Evolutionary conservation across 1,284 basidiomycete species (phyloP).

Genomic region (Apiotrichum sp.): DNA sequence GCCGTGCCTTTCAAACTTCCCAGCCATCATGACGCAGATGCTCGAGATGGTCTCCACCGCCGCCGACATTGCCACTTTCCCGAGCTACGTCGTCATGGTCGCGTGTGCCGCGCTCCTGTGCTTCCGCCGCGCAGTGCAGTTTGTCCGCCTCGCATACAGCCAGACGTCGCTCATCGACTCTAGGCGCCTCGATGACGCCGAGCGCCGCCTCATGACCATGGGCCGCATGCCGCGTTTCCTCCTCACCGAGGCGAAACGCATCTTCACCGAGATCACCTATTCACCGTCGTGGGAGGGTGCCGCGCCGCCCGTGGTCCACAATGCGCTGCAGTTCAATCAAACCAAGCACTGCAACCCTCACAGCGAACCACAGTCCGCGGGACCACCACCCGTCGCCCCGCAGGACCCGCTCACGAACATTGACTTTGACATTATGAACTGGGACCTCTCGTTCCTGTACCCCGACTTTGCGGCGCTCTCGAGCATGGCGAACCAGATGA

Average conservation of each 20-base stretch:
- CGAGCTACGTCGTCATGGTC: constrained; percentile 2
- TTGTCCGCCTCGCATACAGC: constrained; percentile 5
- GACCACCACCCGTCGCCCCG: too few species aligned
- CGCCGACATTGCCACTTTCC: neutral
- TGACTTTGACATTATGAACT: constrained; percentile 13
- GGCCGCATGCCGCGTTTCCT: neutral
- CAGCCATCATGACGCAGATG: constrained; percentile 3
- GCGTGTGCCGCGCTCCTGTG: neutral
- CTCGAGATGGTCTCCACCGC: constrained; percentile 4
- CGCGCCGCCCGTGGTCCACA: neutral
- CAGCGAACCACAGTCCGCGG: too few species aligned
- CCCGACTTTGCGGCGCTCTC: constrained; percentile 3
- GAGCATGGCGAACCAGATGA: too few species aligned
- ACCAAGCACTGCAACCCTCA: neutral
- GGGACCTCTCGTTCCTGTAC: constrained; percentile 10
- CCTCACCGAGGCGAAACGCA: neutral
- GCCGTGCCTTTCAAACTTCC: constrained; percentile 3
- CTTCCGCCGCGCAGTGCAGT: constrained; percentile 7
- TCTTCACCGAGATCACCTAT: neutral
- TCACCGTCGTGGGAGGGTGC: neutral
- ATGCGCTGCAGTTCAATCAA: neutral
- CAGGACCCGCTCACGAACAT: neutral
- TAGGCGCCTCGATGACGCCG: constrained; percentile 1
- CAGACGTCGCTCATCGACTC: neutral
- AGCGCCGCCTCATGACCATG: neutral